Evolutionary conservation across 306 rosid species (phyloP), one percentile per base, ranked within the genome.

Genomic region (Castanopsis chinensis): DNA sequence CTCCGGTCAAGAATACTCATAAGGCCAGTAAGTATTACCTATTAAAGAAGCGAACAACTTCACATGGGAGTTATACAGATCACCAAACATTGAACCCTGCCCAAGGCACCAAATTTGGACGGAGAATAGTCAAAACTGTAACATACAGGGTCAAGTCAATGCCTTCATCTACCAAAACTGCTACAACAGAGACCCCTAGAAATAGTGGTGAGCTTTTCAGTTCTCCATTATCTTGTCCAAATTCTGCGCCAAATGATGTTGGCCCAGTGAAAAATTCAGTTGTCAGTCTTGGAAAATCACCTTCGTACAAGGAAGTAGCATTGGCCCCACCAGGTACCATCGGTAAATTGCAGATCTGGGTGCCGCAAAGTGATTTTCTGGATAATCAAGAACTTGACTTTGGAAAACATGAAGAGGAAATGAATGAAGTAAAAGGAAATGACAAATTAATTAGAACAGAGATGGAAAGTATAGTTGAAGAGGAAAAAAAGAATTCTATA

Each of bases 231-330:
- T 77, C 83, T 70, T 87, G 81, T 84, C 64, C 89, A 79, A 81
- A 45, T 69, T 79, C 80, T 27, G 56, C 83, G 15, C 65, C 77
- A 4, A 87, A 65, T 73, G 97, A 86, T 74, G 85, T 45, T 82
- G 85, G 83, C 85, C 83, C 90, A 56, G 79, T 30, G 76, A 94
- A 88, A 90, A 84, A 73, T 77, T 84, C 96, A 57, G 32, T 84
- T 53, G 87, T 90, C 37, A 86, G 92, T 86, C 92, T 92, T 68
- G 99, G 99, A 69, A 95, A 95, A 80, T 92, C 97, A 85, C 99
- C 96, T 83, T 95, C 99, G 25, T 95, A 95, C 88, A 95, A 90
- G 92, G 99, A 95, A 89, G 99, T 95, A 76, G 99, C 99, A 71
- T 82, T 95, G 88, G 95, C 99, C 71, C 99, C 99, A 71, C 99